These are phyloP conservation scores for Cladorrhinum samala DNA, from an alignment of 495 filamentous ascomycete genomes.

Conservation along the genomic window DNA sequence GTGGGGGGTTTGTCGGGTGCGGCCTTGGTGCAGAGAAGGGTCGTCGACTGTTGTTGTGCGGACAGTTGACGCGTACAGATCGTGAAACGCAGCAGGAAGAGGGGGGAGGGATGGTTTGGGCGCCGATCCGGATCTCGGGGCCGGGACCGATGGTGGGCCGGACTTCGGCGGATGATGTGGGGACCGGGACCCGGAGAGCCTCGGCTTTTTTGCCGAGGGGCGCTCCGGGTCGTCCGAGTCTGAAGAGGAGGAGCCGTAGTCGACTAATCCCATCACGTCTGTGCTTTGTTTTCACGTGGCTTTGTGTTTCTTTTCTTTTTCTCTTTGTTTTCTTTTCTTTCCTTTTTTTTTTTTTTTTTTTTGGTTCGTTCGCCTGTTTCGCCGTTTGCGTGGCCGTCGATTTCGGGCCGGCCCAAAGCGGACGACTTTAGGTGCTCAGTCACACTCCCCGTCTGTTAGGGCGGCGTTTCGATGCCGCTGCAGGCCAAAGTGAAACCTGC, in stretches of 20 bases:
- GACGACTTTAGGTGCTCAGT: too few relatives aligned
- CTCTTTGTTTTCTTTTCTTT: not conserved
- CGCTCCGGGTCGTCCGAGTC: conserved; percentile 3
- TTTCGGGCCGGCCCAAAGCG: not conserved
- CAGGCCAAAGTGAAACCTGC: not conserved
- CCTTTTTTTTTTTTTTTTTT: not conserved
- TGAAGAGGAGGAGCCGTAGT: conserved; percentile 53
- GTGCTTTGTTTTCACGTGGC: not conserved
- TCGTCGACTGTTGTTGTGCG: conserved; percentile 73
- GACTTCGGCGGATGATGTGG: too few relatives aligned
- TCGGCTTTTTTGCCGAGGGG: conserved; percentile 10
- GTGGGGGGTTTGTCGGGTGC: conserved; percentile 75
- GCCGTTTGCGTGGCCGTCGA: not conserved
- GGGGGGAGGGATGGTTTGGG: conserved; percentile 55
- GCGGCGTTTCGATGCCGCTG: not conserved
- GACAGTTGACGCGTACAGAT: conserved; percentile 78
- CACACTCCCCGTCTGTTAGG: too few relatives aligned
- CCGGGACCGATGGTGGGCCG: too few relatives aligned
- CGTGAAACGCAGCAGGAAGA: conserved; percentile 74
- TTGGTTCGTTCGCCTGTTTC: not conserved
- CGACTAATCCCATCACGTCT: conserved; percentile 55
- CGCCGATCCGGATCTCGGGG: conserved; percentile 20
- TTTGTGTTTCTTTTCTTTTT: not conserved
- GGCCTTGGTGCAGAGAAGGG: conserved; percentile 76
- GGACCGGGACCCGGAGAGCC: conserved; percentile 1